A percentile compares a stretch with the other conserved stretches of the same genome.
phyloP scores from a whole-genome alignment of 495 filamentous ascomycete genomes.

The Massariosphaeria phaeospora region DNA sequence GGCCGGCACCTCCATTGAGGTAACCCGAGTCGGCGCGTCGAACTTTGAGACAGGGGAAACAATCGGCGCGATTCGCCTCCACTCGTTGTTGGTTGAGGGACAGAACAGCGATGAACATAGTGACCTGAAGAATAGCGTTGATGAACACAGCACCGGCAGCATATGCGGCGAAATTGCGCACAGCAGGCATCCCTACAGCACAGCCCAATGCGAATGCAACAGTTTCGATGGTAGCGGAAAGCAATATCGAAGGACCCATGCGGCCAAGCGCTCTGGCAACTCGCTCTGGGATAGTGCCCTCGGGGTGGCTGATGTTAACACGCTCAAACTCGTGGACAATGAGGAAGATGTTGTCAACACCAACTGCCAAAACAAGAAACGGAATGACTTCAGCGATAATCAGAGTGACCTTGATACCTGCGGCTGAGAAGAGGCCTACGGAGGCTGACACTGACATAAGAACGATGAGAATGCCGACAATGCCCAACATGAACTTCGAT shows the following conservation, averaged over 20 bases:
- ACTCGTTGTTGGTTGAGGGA: slow-evolving; percentile 84
- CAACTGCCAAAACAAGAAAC: slow-evolving; percentile 91
- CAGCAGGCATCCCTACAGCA: slow-evolving; percentile 94
- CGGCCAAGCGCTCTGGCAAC: slow-evolving; percentile 80
- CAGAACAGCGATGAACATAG: slow-evolving; percentile 90
- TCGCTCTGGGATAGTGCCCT: slow-evolving; percentile 76
- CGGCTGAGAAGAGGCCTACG: slow-evolving; percentile 85
- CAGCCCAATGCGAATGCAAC: slow-evolving; percentile 87
- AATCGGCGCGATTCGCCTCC: slow-evolving; percentile 82
- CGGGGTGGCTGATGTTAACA: slow-evolving; percentile 81
- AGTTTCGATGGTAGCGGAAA: slow-evolving; percentile 90
- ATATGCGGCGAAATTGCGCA: slow-evolving; percentile 93
- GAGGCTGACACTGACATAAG: slow-evolving; percentile 95
- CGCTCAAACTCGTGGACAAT: slow-evolving; percentile 98
- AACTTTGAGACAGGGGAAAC: slow-evolving; percentile 81
- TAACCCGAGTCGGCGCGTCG: slow-evolving; percentile 55
- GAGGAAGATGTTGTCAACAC: slow-evolving; percentile 97
- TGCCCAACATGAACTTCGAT: slow-evolving; percentile 89
- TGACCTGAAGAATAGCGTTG: slow-evolving; percentile 90
- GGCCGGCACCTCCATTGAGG: slow-evolving; percentile 49
- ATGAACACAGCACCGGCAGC: slow-evolving; percentile 94
- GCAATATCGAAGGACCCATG: slow-evolving; percentile 95
- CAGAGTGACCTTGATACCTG: slow-evolving; percentile 84
- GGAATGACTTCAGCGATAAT: slow-evolving; percentile 99
- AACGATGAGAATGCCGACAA: slow-evolving; percentile 89